Base-by-base conservation (phyloP, 129 eudicot genomes). In the Artemisia tridentata region DNA sequence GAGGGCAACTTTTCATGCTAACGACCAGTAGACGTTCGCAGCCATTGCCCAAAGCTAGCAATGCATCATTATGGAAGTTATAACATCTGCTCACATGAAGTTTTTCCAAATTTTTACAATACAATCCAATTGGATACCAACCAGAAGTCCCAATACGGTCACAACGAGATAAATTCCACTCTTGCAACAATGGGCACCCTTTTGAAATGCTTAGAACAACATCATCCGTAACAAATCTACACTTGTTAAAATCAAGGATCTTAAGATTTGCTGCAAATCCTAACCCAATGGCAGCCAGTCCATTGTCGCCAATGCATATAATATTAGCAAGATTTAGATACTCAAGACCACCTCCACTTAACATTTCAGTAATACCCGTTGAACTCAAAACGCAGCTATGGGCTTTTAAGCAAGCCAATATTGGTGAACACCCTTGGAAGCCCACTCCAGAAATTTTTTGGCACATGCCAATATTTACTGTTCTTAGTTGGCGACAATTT, bases 131-230 rank as follows among this genome's bases (percentile, higher is more conserved):
- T 0, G 91, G 59, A 48, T 79, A 68, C 91, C 91, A 90, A 43
- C 91, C 95, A 1, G 59, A 29, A 27, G 65, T 9, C 17, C 57
- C 52, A 49, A 90, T 58, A 72, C 81, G 82, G 21, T 60, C 80
- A 52, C 97, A 87, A 48, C 73, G 65, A 5, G 85, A 85, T 65
- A 90, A 73, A 75, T 82, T 81, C 97, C 97, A 87, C 34, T 90
- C 95, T 46, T 83, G 65, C 7, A 87, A 67, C 55, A 80, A 64
- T 0, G 95, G 95, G 52, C 88, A 87, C 1, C 88, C 93, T 64
- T 66, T 72, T 48, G 95, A 72, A 7, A 87, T 87, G 16, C 55
- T 34, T 34, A 34, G 9, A 1, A 34, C 41, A 34, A 34, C 41
- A 5, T 34, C 41, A 34, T 34, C 41, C 41, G 41, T 34, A 34